Evolutionary conservation across 768 basidiomycete species (phyloP).

Genomic region (Lactarius indigo): DNA sequence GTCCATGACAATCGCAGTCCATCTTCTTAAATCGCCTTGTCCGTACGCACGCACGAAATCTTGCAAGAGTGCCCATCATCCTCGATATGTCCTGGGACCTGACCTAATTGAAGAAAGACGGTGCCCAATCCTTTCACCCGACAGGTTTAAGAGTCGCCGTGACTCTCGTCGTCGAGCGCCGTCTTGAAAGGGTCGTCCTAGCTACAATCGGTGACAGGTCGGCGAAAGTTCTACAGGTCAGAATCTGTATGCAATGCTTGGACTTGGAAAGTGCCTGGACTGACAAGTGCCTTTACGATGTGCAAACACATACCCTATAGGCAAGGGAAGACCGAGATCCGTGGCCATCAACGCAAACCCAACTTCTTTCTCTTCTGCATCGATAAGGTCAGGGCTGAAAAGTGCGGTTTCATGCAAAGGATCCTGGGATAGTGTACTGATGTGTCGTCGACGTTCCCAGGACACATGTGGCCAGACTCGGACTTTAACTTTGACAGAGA

Average conservation of each 20-base stretch:
- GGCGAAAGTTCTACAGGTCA: background rate
- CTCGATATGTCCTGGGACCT: background rate
- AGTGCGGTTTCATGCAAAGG: too few species aligned
- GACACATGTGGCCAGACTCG: too few species aligned
- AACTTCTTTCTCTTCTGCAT: too few species aligned
- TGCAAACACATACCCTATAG: too few species aligned
- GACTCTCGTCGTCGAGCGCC: background rate
- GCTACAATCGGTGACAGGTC: background rate
- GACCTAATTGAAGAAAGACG: background rate
- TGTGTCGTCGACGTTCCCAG: too few species aligned
- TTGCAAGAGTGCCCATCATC: background rate
- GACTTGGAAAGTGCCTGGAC: background rate
- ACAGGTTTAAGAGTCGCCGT: background rate
- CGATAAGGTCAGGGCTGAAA: too few species aligned
- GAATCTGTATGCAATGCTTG: background rate
- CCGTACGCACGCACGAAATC: background rate
- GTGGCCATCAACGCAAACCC: too few species aligned
- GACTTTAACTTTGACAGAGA: too few species aligned
- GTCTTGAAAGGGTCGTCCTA: background rate
- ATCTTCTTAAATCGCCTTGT: background rate
- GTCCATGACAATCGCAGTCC: background rate
- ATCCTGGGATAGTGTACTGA: too few species aligned
- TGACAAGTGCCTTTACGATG: too few species aligned
- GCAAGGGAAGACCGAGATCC: too few species aligned
- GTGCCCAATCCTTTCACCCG: background rate